A percentile compares a stretch with the other conserved stretches of the same genome.
Conservation (phyloP, 495 filamentous ascomycete species). For the Xylaria scruposa region DNA sequence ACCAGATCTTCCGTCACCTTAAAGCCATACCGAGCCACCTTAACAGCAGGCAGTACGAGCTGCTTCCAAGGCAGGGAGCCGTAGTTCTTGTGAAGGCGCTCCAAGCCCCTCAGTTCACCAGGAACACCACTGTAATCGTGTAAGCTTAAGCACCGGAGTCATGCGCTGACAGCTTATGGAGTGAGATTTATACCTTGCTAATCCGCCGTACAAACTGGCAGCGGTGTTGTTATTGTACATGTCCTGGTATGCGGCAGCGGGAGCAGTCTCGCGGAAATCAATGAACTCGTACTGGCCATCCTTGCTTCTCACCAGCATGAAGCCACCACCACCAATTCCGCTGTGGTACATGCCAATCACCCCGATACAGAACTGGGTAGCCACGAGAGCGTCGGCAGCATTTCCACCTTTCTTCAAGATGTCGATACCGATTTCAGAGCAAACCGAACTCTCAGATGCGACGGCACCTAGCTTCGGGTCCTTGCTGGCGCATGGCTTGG, state of each 20-base stretch:
- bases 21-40: conserved; percentile 75
- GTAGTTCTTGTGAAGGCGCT: conserved; percentile 74
- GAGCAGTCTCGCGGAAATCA: conserved; percentile 83
- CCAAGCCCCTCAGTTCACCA: conserved; percentile 76
- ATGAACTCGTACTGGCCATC: conserved; percentile 71
- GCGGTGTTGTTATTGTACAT: conserved; percentile 71
- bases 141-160: conserved; percentile 14
- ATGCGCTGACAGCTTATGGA: background rate
- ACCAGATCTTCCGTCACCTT: conserved; percentile 66
- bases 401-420: conserved; percentile 69
- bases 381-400: conserved; percentile 72
- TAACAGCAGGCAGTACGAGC: conserved; percentile 69
- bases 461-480: conserved; percentile 63
- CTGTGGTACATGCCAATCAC: conserved; percentile 79
- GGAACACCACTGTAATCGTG: conserved; percentile 66
- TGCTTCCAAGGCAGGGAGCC: conserved; percentile 72
- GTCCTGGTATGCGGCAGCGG: conserved; percentile 73
- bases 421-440: conserved; percentile 71
- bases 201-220: conserved; percentile 58
- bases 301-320: conserved; percentile 69
- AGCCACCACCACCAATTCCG: conserved; percentile 82
- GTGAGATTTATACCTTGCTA: conserved; percentile 58
- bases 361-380: conserved; percentile 66
- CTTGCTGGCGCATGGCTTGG: conserved; percentile 19
- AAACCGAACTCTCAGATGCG: conserved; percentile 72